Evolutionary conservation across 1,284 basidiomycete species (phyloP).

Genomic region (Microbotryum violaceum): DNA sequence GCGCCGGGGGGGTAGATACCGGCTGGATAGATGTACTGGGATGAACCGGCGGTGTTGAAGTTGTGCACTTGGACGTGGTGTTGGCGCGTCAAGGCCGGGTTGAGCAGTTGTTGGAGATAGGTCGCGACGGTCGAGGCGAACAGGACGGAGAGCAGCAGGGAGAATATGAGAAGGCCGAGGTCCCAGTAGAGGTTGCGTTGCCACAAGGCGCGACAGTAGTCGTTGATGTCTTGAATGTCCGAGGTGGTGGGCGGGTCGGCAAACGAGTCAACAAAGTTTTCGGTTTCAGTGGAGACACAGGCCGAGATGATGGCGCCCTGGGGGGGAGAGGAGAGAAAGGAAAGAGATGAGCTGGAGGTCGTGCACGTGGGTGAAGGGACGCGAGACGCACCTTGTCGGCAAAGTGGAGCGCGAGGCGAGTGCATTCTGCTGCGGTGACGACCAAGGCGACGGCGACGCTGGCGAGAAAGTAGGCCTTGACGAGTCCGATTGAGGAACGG

Average conservation of each 20-base stretch:
- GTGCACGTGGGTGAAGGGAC: too few relatives aligned
- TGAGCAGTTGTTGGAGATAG: constrained; percentile 25
- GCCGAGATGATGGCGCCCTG: background rate
- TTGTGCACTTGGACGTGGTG: background rate
- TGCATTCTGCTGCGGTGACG: constrained; percentile 17
- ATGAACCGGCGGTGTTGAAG: background rate
- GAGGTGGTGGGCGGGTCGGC: background rate
- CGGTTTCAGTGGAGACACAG: too few relatives aligned
- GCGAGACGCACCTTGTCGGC: constrained; percentile 7
- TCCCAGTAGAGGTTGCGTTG: constrained; percentile 20
- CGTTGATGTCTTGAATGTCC: background rate
- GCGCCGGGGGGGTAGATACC: background rate
- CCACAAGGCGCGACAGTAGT: constrained; percentile 16
- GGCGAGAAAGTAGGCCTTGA: constrained; percentile 21
- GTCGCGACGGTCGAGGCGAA: constrained; percentile 25
- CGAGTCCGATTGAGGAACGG: constrained; percentile 13
- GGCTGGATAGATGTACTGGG: background rate
- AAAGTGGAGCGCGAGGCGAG: constrained; percentile 18
- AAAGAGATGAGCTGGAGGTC: too few relatives aligned
- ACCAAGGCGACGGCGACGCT: constrained; percentile 8
- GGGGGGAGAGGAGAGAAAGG: too few relatives aligned
- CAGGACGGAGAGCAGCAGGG: constrained; percentile 19
- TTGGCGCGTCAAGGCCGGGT: constrained; percentile 2
- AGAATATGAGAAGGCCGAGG: constrained; percentile 22
- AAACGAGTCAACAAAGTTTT: background rate